Conservation (phyloP, 1,284 basidiomycete species). For the Ustilago xerochloae region DNA sequence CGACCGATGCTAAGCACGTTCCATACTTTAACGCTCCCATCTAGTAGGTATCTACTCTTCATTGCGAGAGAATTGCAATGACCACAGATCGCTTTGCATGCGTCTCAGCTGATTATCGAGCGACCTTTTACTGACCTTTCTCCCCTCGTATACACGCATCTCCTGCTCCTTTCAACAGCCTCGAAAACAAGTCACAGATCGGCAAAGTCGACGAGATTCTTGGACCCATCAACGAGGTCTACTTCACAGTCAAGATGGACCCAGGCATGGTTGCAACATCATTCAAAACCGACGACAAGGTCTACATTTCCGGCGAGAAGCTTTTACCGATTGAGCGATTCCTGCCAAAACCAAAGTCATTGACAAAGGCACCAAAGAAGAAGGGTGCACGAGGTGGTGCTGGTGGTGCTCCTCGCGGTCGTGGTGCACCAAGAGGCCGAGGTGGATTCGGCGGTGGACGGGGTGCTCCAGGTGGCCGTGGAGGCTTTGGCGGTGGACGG, state of each 20-base stretch:
- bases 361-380: conserved; percentile 55
- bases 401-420: conserved; percentile 39
- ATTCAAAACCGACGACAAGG: conserved; percentile 97
- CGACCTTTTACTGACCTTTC: not conserved
- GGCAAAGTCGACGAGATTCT: conserved; percentile 97
- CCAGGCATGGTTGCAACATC: conserved; percentile 93
- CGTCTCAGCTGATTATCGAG: too few relatives aligned
- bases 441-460: conserved; percentile 51
- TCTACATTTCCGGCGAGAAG: conserved; percentile 96
- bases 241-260: conserved; percentile 97
- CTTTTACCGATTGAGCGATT: conserved; percentile 95
- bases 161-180: conserved; percentile 61
- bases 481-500: conserved; percentile 66
- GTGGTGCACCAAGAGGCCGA: conserved; percentile 65
- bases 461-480: conserved; percentile 25
- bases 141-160: not conserved
- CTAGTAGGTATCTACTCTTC: conserved; percentile 76
- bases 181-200: conserved; percentile 95
- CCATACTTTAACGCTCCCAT: conserved; percentile 99
- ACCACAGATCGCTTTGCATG: not conserved
- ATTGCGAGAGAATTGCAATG: too few relatives aligned
- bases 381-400: conserved; percentile 50
- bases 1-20: conserved; percentile 75
- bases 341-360: conserved; percentile 89
- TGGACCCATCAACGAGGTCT: conserved; percentile 98